Percentiles rank a stretch among this genome's conserved stretches.
phyloP scores from a whole-genome alignment of 305 asterid species.

The Rubia peregrina region DNA sequence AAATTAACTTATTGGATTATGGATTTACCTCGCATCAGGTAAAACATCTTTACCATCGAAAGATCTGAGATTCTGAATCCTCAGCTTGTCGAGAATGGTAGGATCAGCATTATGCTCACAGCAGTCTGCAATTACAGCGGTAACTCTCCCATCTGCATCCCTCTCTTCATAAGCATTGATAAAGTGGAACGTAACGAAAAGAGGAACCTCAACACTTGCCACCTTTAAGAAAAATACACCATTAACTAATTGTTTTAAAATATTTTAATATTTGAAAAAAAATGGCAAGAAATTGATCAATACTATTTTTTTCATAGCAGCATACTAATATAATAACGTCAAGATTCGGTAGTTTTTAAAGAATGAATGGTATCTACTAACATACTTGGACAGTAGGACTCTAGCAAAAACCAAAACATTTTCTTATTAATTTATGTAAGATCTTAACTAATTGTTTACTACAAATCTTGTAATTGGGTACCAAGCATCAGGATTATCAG shows the following conservation, averaged over 20 bases:
- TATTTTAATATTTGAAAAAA: neutral
- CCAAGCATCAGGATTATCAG: neutral
- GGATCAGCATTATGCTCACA: conserved; percentile 88
- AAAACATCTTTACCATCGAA: conserved; percentile 56
- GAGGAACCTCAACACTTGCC: conserved; percentile 90
- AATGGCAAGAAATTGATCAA: neutral
- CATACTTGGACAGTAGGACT: neutral
- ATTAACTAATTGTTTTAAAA: no score
- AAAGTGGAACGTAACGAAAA: conserved; percentile 79
- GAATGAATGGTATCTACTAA: neutral
- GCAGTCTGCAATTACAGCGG: conserved; percentile 69
- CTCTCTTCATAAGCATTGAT: conserved; percentile 92
- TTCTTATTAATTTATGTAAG: neutral
- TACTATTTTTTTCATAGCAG: neutral
- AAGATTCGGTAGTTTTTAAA: neutral
- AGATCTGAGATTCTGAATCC: conserved; percentile 60
- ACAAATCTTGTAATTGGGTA: neutral
- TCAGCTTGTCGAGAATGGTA: conserved; percentile 63
- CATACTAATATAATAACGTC: neutral
- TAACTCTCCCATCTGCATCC: conserved; percentile 78
- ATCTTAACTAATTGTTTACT: no score
- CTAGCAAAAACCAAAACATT: neutral
- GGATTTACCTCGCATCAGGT: conserved; percentile 68
- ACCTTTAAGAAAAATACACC: no score
- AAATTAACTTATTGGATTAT: no score